Conservation (phyloP, 2,329 filamentous ascomycete species). For the Magnaporthiopsis poae region DNA sequence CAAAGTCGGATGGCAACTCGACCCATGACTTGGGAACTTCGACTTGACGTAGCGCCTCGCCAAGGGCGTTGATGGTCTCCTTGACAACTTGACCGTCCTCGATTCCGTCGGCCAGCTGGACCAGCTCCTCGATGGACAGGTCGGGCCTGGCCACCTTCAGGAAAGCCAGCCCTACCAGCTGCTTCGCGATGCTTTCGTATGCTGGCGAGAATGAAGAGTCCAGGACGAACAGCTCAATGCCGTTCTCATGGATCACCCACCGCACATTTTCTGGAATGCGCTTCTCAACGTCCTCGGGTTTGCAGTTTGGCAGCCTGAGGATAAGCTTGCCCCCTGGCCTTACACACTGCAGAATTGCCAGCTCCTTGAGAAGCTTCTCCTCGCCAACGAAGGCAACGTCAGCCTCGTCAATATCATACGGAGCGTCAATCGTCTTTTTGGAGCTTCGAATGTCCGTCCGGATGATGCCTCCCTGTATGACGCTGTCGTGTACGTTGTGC, state of each 20-base stretch:
- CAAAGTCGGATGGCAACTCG: constrained; percentile 52
- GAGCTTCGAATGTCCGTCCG: constrained; percentile 80
- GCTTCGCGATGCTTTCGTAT: constrained; percentile 54
- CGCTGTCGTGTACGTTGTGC: constrained; percentile 56
- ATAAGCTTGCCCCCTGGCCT: constrained; percentile 64
- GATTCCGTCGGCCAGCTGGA: constrained; percentile 52
- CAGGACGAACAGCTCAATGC: constrained; percentile 62
- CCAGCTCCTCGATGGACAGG: constrained; percentile 49
- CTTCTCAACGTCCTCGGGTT: constrained; percentile 85
- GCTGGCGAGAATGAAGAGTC: constrained; percentile 61
- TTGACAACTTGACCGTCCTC: constrained; percentile 40
- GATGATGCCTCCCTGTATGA: constrained; percentile 64
- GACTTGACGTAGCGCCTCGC: constrained; percentile 59
- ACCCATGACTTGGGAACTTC: constrained; percentile 75
- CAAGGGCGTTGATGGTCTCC: constrained; percentile 57
- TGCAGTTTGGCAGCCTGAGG: constrained; percentile 66
- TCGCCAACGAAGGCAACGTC: constrained; percentile 72
- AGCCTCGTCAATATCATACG: constrained; percentile 70
- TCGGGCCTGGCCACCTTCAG: constrained; percentile 64
- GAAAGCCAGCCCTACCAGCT: constrained; percentile 73
- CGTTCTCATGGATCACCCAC: constrained; percentile 60
- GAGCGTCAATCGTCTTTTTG: constrained; percentile 71
- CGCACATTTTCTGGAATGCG: constrained; percentile 62
- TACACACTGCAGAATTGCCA: constrained; percentile 62
- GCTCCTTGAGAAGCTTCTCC: constrained; percentile 66